phyloP scores from a whole-genome alignment of 495 filamentous ascomycete species.

The Penicillium ochrochloron region DNA sequence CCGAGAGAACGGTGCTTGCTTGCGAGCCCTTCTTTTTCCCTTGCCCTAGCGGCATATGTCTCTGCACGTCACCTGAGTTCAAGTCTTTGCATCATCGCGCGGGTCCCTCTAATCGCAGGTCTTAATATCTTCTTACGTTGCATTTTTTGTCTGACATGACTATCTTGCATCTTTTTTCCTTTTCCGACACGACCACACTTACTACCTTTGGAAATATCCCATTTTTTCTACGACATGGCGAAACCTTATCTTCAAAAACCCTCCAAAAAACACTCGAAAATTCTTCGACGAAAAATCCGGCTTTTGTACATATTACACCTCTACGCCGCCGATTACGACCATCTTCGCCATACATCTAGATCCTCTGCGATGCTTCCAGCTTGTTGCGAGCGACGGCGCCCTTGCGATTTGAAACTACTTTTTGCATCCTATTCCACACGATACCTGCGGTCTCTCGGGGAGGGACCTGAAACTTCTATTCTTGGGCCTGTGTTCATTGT shows the following conservation, averaged over 20 bases:
- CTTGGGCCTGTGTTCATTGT: slow-evolving; percentile 31
- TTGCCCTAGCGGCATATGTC: slow-evolving; percentile 41
- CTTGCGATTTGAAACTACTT: slow-evolving; percentile 47
- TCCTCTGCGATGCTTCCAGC: slow-evolving; percentile 45
- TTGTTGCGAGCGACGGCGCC: slow-evolving; percentile 56
- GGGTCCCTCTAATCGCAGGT: slow-evolving; percentile 44
- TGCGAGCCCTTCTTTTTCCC: slow-evolving; percentile 21
- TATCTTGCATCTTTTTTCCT: slow-evolving; percentile 32
- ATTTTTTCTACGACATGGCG: slow-evolving; percentile 37
- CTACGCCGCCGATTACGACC: slow-evolving; percentile 44
- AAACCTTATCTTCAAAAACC: slow-evolving; percentile 16
- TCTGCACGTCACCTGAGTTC: slow-evolving; percentile 38
- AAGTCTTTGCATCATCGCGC: slow-evolving; percentile 49
- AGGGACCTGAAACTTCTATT: slow-evolving; percentile 42
- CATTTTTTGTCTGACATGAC: slow-evolving; percentile 37
- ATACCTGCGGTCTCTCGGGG: slow-evolving; percentile 51
- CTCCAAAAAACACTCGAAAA: slow-evolving; percentile 34
- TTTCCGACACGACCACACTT: slow-evolving; percentile 37
- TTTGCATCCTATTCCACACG: slow-evolving; percentile 31
- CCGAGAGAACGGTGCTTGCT: slow-evolving; percentile 36
- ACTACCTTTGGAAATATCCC: slow-evolving; percentile 22
- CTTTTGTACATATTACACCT: slow-evolving; percentile 46
- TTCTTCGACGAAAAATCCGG: slow-evolving; percentile 35
- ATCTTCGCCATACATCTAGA: slow-evolving; percentile 45
- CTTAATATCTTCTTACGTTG: slow-evolving; percentile 39